Percentiles rank a stretch among this genome's conserved stretches.
Conservation (phyloP, 768 basidiomycete genomes). For the Tephrocybe rancida region DNA sequence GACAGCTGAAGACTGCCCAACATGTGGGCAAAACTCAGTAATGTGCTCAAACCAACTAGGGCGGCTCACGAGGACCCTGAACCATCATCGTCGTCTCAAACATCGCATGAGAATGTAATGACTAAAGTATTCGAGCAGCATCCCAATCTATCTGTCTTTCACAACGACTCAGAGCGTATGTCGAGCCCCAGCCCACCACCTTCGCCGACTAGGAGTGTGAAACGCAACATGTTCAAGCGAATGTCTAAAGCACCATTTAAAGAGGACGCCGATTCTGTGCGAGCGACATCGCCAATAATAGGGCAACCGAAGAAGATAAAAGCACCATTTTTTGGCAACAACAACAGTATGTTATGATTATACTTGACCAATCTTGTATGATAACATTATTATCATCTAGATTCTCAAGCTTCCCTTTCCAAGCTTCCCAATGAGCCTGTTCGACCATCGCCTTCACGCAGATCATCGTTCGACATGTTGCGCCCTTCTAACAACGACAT, state of each 20-base stretch:
- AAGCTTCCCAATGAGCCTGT: slow-evolving; percentile 18
- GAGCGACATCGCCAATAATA: slow-evolving; percentile 38
- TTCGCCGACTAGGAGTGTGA: slow-evolving; percentile 51
- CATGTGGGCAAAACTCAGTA: slow-evolving; percentile 69
- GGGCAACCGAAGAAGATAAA: slow-evolving; percentile 57
- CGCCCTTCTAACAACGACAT: slow-evolving; percentile 21
- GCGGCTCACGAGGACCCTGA: slow-evolving; percentile 29
- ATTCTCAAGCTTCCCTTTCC: slow-evolving; percentile 34
- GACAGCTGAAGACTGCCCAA: slow-evolving; percentile 2
- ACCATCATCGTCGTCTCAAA: slow-evolving; percentile 20
- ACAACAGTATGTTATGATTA: slow-evolving; percentile 34
- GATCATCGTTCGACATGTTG: slow-evolving; percentile 37
- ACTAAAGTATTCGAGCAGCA: slow-evolving; percentile 59
- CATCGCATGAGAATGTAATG: slow-evolving; percentile 43
- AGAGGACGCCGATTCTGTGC: slow-evolving; percentile 40
- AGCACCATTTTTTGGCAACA: slow-evolving; percentile 33
- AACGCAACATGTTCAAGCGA: slow-evolving; percentile 57
- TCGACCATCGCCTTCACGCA: slow-evolving; percentile 19
- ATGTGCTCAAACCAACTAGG: slow-evolving; percentile 50
- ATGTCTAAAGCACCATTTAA: slow-evolving; percentile 42
- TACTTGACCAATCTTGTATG: neutral
- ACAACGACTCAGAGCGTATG: slow-evolving; percentile 34
- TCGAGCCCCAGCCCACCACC: slow-evolving; percentile 41
- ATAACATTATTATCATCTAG: slow-evolving; percentile 17
- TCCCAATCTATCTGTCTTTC: slow-evolving; percentile 62